Conservation (phyloP, 1,284 basidiomycete genomes). For the Leccinum subrobustum region DNA sequence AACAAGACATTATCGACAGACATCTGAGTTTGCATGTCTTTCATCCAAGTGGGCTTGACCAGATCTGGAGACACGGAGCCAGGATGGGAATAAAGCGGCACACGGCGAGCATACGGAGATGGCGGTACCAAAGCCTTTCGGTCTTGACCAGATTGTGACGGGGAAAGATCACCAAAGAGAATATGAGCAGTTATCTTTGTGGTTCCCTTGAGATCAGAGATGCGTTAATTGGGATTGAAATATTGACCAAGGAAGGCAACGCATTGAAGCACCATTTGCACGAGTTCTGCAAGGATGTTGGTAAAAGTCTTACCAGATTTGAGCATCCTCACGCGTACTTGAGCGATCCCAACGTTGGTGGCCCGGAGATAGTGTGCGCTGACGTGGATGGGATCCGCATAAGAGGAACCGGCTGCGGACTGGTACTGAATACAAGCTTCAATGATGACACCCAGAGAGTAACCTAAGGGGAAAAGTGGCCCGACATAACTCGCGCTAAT, state of each 20-base stretch:
- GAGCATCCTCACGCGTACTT: conserved; percentile 45
- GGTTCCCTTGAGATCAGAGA: conserved; percentile 37
- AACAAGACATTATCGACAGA: conserved; percentile 42
- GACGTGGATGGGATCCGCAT: conserved; percentile 56
- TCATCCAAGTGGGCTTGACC: conserved; percentile 34
- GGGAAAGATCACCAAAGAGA: conserved; percentile 52
- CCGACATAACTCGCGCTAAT: conserved; percentile 38
- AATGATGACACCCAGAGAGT: conserved; percentile 52
- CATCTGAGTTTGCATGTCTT: conserved; percentile 36
- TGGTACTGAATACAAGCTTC: conserved; percentile 55
- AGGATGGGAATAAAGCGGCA: conserved; percentile 55
- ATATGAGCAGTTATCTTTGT: conserved; percentile 50
- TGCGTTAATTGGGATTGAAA: conserved; percentile 1
- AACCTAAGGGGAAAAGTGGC: conserved; percentile 41
- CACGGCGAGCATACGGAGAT: conserved; percentile 50
- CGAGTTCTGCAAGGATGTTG: conserved; percentile 53
- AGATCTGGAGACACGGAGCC: conserved; percentile 31
- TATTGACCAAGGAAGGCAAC: not conserved
- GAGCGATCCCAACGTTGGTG: conserved; percentile 40
- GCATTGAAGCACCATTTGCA: conserved; percentile 45
- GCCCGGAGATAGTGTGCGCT: conserved; percentile 57
- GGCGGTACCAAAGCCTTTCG: conserved; percentile 43
- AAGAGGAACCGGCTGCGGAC: conserved; percentile 34
- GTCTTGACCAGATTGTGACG: conserved; percentile 23
- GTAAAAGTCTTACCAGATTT: conserved; percentile 52